phyloP scores from a whole-genome alignment of 2,329 filamentous ascomycete genomes.

The Cladophialophora exuberans region DNA sequence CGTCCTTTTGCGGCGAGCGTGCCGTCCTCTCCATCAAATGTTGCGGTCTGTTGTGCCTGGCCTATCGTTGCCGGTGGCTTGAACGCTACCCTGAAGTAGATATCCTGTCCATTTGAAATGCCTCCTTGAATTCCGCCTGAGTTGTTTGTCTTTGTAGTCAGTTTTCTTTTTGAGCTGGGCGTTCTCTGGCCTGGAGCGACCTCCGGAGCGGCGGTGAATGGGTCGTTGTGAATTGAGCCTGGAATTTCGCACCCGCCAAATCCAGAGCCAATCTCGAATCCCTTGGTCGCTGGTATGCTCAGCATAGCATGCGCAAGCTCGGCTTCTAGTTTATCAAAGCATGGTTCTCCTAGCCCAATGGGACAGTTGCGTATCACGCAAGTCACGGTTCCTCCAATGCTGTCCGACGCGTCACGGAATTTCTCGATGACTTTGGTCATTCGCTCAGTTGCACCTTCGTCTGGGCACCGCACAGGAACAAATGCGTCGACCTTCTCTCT shows the following conservation, averaged over 20 bases:
- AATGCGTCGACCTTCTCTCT: slow-evolving; percentile 78
- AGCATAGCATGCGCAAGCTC: slow-evolving; percentile 91
- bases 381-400: slow-evolving; percentile 91
- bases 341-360: slow-evolving; percentile 85
- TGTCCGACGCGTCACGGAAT: slow-evolving; percentile 78
- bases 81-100: slow-evolving; percentile 95
- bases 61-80: slow-evolving; percentile 94
- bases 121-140: slow-evolving; percentile 94
- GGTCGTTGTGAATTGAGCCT: slow-evolving; percentile 90
- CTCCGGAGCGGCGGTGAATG: slow-evolving; percentile 67
- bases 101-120: slow-evolving; percentile 88
- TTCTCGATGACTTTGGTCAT: slow-evolving; percentile 82
- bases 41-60: slow-evolving; percentile 80
- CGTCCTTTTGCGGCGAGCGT: slow-evolving; percentile 87
- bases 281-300: slow-evolving; percentile 91
- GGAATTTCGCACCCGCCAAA: slow-evolving; percentile 85
- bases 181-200: slow-evolving; percentile 42
- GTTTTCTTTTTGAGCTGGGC: slow-evolving; percentile 54
- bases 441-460: slow-evolving; percentile 62
- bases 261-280: slow-evolving; percentile 92
- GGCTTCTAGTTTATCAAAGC: slow-evolving; percentile 95
- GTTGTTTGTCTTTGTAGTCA: slow-evolving; percentile 92
- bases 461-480: slow-evolving; percentile 85
- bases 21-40: slow-evolving; percentile 76
- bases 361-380: slow-evolving; percentile 89